These are phyloP conservation scores for Agastache rugosa DNA, from an alignment of 257 asterid species.

Conservation along the genomic window DNA sequence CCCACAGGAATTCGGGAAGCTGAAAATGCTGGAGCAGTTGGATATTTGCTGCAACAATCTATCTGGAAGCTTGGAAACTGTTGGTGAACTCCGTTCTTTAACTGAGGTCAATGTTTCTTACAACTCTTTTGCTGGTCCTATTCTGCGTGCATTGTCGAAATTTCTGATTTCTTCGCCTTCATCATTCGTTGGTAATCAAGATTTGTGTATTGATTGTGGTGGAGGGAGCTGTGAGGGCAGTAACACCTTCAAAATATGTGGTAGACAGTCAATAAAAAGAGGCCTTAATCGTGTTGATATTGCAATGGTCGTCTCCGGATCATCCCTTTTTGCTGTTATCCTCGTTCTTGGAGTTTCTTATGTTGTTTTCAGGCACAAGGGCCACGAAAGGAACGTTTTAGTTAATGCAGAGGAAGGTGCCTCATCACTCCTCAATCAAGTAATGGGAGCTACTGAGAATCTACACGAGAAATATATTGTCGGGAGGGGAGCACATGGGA, in stretches of 20 bases:
- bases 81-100: slow-evolving; percentile 57
- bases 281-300: slow-evolving; percentile 42
- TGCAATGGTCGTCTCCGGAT: slow-evolving; percentile 51
- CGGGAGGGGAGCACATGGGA: slow-evolving; percentile 87
- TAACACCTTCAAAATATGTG: slow-evolving; percentile 47
- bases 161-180: slow-evolving; percentile 54
- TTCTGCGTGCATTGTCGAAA: slow-evolving; percentile 51
- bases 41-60: slow-evolving; percentile 68
- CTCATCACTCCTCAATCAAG: slow-evolving; percentile 69
- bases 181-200: slow-evolving; percentile 60
- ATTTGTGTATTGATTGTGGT: slow-evolving; percentile 60
- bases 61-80: slow-evolving; percentile 57
- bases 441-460: slow-evolving; percentile 71
- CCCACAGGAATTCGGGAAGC: slow-evolving; percentile 63
- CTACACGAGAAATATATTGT: slow-evolving; percentile 59
- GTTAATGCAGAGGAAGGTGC: slow-evolving; percentile 62
- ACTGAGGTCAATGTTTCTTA: slow-evolving; percentile 57
- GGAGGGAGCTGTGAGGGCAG: slow-evolving; percentile 46
- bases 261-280: slow-evolving; percentile 38
- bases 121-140: slow-evolving; percentile 65
- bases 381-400: slow-evolving; percentile 28
- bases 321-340: slow-evolving; percentile 42
- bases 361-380: slow-evolving; percentile 38
- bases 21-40: slow-evolving; percentile 66
- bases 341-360: slow-evolving; percentile 47